phyloP scores from a whole-genome alignment of 306 rosid genomes.

The Vachellia collinsii region DNA sequence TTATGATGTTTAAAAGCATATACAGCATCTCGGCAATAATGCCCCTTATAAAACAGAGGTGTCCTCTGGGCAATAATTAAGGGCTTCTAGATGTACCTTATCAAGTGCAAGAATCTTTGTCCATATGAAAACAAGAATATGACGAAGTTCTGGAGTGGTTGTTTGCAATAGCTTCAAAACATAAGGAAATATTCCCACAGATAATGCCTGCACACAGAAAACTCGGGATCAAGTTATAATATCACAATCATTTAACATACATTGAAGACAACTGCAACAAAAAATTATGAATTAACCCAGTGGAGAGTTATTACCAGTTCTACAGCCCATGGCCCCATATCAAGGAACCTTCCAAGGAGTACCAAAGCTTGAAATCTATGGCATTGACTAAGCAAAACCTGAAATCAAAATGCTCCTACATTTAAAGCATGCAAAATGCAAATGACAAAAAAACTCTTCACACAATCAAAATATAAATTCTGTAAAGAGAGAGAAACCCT shows the following conservation, averaged over 20 bases:
- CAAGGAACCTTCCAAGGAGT: conserved; percentile 97
- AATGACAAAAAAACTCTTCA: conserved; percentile 1
- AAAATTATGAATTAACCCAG: conserved; percentile 17
- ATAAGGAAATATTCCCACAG: conserved; percentile 98
- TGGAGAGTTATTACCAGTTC: conserved; percentile 69
- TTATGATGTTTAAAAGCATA: background rate
- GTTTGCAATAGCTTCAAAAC: conserved; percentile 95
- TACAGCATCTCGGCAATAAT: background rate
- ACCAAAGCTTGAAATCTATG: conserved; percentile 91
- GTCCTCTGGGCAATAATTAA: conserved; percentile 17
- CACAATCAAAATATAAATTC: conserved; percentile 5
- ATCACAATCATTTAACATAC: conserved; percentile 9
- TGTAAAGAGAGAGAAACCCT: background rate
- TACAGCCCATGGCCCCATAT: conserved; percentile 99
- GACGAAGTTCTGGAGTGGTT: conserved; percentile 90
- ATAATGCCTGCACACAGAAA: conserved; percentile 65
- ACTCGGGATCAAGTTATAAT: conserved; percentile 25
- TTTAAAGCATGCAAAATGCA: background rate
- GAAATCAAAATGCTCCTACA: conserved; percentile 32
- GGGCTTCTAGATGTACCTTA: conserved; percentile 60
- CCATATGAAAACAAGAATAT: conserved; percentile 98
- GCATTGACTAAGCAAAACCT: conserved; percentile 96
- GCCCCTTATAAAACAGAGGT: background rate
- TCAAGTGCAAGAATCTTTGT: conserved; percentile 98
- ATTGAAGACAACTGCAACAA: conserved; percentile 22